Percentiles rank a stretch among this genome's conserved stretches.
Evolutionary conservation across 2,329 filamentous ascomycete species (phyloP).

Genomic region (Fusarium poae): DNA sequence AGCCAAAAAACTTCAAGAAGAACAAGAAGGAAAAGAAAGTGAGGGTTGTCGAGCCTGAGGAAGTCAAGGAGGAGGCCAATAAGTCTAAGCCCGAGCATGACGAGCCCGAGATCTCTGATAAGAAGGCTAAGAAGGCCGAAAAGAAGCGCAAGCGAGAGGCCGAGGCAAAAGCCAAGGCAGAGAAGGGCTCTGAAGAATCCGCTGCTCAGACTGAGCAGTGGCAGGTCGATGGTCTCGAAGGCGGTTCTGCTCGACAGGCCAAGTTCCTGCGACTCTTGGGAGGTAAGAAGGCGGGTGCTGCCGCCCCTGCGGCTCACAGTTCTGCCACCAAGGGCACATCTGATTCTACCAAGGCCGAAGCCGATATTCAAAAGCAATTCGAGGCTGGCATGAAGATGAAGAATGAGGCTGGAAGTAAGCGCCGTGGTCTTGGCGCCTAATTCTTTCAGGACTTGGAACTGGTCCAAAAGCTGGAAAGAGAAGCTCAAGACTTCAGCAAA

Average conservation of each 20-base stretch:
- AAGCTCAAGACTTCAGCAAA: conserved; percentile 15
- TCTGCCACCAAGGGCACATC: conserved; percentile 47
- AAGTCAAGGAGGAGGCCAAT: conserved; percentile 43
- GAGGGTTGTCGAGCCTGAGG: conserved; percentile 24
- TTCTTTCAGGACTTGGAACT: not conserved
- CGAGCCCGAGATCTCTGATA: conserved; percentile 41
- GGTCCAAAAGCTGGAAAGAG: not conserved
- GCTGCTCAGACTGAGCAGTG: conserved; percentile 58
- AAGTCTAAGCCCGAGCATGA: conserved; percentile 29
- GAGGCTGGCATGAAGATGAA: conserved; percentile 69
- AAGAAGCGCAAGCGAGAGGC: conserved; percentile 54
- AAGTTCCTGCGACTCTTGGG: conserved; percentile 71
- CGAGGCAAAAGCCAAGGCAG: conserved; percentile 42
- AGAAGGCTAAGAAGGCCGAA: conserved; percentile 53
- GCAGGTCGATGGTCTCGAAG: conserved; percentile 66
- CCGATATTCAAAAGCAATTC: conserved; percentile 69
- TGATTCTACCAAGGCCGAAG: conserved; percentile 59
- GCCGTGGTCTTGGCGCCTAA: conserved; percentile 67
- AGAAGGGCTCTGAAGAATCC: conserved; percentile 26
- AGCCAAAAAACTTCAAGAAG: conserved; percentile 45
- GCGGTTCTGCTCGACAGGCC: conserved; percentile 63
- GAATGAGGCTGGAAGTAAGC: conserved; percentile 63
- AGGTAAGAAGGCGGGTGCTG: conserved; percentile 60
- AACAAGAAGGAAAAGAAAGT: conserved; percentile 48
- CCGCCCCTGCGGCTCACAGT: conserved; percentile 37